A percentile compares a stretch with the other conserved stretches of the same genome.
These are phyloP conservation scores for Pichia exigua DNA, from an alignment of 805 yeast species.

Conservation along the genomic window DNA sequence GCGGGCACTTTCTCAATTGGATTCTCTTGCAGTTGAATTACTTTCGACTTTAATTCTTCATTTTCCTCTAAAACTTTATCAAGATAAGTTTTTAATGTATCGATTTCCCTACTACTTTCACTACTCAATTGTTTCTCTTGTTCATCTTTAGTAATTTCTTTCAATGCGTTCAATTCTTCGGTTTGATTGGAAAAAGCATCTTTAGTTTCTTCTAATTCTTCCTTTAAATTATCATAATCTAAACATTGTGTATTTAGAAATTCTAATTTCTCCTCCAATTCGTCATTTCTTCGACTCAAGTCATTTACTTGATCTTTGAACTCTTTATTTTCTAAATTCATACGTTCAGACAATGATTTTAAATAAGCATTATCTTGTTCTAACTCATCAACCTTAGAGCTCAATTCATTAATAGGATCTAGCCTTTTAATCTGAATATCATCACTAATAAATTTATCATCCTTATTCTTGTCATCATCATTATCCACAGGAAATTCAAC, in stretches of 20 bases:
- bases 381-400: background rate
- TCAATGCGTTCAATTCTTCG: conserved; percentile 8
- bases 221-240: conserved; percentile 7
- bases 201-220: background rate
- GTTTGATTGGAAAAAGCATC: conserved; percentile 4
- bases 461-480: background rate
- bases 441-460: background rate
- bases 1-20: background rate
- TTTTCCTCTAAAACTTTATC: conserved; percentile 13
- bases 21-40: background rate
- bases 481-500: conserved; percentile 10
- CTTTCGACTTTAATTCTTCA: conserved; percentile 6
- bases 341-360: background rate
- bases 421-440: background rate
- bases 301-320: conserved; percentile 5
- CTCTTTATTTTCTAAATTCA: conserved; percentile 1
- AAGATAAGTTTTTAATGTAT: conserved; percentile 11
- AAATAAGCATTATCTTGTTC: conserved; percentile 8
- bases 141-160: conserved; percentile 5
- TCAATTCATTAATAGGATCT: background rate
- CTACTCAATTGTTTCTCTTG: conserved; percentile 10
- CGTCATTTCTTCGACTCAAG: background rate
- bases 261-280: background rate
- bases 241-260: background rate
- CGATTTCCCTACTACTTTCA: conserved; percentile 10